Percentiles rank a stretch among this genome's conserved stretches.
Conservation (phyloP, 2,329 filamentous ascomycete genomes). For the Talaromyces sp. region DNA sequence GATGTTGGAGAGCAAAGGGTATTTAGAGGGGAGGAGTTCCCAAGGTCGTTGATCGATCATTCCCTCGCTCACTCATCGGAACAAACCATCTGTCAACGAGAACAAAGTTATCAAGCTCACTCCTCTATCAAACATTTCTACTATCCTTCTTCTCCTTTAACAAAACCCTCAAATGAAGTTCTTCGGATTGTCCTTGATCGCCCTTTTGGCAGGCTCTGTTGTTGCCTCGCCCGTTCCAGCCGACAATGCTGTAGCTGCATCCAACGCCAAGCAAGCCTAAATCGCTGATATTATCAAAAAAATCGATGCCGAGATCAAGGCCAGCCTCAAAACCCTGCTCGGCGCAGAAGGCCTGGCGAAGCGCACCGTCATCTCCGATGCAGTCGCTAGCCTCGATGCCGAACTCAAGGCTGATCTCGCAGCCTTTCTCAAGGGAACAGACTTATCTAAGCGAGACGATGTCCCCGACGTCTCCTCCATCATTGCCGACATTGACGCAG, state of each 20-base stretch:
- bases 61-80: too few species aligned
- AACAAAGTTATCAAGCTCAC: background rate
- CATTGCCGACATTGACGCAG: background rate
- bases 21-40: background rate
- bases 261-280: background rate
- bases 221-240: background rate
- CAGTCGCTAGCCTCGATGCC: too few species aligned
- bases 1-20: background rate
- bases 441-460: background rate
- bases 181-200: background rate
- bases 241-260: background rate
- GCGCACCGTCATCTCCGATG: too few species aligned
- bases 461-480: background rate
- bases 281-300: background rate
- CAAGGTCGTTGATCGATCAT: background rate
- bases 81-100: background rate
- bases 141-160: background rate
- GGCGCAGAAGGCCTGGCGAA: too few species aligned
- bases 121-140: background rate
- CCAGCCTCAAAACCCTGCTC: too few species aligned
- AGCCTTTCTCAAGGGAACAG: background rate
- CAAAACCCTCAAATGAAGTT: background rate
- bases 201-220: background rate
- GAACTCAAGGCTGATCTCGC: too few species aligned
- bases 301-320: too few species aligned